Conservation (phyloP, 768 basidiomycete species). For the Boletus speciosus region DNA sequence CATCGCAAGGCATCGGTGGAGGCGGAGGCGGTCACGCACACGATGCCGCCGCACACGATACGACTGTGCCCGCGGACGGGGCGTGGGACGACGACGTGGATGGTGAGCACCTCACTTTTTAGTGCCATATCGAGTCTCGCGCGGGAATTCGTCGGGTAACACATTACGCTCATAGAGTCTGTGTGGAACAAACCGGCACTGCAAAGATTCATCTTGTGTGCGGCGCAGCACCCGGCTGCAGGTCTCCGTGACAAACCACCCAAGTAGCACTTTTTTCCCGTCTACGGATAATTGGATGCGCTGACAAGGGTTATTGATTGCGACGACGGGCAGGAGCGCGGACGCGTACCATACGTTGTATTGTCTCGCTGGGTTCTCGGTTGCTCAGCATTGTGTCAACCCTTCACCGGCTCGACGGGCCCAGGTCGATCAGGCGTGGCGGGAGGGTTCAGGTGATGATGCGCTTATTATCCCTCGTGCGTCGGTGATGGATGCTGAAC, state of each 20-base stretch:
- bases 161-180: conserved; percentile 32
- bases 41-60: background rate
- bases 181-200: conserved; percentile 64
- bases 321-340: conserved; percentile 50
- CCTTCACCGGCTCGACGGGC: conserved; percentile 40
- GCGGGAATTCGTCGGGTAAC: background rate
- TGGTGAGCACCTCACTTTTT: conserved; percentile 38
- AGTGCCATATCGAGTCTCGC: background rate
- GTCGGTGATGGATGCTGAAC: conserved; percentile 5
- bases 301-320: background rate
- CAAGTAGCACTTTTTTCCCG: conserved; percentile 52
- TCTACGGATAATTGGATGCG: background rate
- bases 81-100: conserved; percentile 75
- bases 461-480: background rate
- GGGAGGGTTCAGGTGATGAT: conserved; percentile 16
- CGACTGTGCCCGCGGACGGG: conserved; percentile 29
- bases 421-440: conserved; percentile 41
- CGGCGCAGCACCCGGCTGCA: conserved; percentile 81
- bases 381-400: conserved; percentile 76
- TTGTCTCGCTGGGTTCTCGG: conserved; percentile 85
- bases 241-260: conserved; percentile 95
- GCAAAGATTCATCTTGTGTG: conserved; percentile 83
- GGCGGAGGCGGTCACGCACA: conserved; percentile 24
- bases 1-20: conserved; percentile 48
- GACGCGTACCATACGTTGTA: conserved; percentile 96